Percentiles rank a stretch among this genome's conserved stretches.
Evolutionary conservation across 768 basidiomycete species (phyloP).

Genomic region (Gymnopilus junonius): DNA sequence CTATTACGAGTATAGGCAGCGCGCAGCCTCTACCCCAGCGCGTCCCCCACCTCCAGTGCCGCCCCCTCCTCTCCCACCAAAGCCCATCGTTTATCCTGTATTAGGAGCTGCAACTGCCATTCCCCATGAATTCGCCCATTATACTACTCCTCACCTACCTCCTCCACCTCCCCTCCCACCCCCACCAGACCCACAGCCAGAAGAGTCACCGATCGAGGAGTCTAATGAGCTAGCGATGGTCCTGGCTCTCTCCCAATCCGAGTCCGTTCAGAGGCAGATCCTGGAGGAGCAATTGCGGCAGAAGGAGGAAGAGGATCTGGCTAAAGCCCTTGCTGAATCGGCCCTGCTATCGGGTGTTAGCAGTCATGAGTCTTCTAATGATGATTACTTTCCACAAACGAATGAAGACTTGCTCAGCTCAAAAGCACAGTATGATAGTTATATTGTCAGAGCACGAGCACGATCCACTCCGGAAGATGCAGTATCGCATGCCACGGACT

Average conservation of each 20-base stretch:
- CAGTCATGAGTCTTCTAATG: conserved; percentile 1
- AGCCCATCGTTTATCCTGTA: conserved; percentile 23
- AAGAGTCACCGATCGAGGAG: conserved; percentile 28
- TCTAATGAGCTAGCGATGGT: conserved; percentile 52
- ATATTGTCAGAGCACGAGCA: background rate
- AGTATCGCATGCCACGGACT: background rate
- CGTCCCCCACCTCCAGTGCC: conserved; percentile 6
- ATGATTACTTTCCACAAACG: conserved; percentile 13
- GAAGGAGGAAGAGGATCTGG: conserved; percentile 71
- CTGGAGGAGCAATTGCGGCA: conserved; percentile 36
- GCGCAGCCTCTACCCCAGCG: conserved; percentile 10
- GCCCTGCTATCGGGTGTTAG: conserved; percentile 27
- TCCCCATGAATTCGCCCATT: conserved; percentile 9
- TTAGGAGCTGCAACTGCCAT: conserved; percentile 16
- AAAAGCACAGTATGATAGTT: background rate
- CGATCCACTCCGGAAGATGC: background rate
- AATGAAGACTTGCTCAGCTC: background rate
- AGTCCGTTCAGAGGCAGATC: conserved; percentile 37
- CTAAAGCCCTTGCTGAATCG: conserved; percentile 57
- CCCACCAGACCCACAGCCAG: conserved; percentile 9
- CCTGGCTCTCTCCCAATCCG: conserved; percentile 53
- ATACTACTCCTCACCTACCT: background rate
- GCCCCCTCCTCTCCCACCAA: conserved; percentile 23
- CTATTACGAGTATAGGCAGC: conserved; percentile 12
- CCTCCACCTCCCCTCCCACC: conserved; percentile 16